A percentile compares a stretch with the other conserved stretches of the same genome.
Conservation (phyloP, 2,329 filamentous ascomycete species). For the Colletotrichum higginsianum region DNA sequence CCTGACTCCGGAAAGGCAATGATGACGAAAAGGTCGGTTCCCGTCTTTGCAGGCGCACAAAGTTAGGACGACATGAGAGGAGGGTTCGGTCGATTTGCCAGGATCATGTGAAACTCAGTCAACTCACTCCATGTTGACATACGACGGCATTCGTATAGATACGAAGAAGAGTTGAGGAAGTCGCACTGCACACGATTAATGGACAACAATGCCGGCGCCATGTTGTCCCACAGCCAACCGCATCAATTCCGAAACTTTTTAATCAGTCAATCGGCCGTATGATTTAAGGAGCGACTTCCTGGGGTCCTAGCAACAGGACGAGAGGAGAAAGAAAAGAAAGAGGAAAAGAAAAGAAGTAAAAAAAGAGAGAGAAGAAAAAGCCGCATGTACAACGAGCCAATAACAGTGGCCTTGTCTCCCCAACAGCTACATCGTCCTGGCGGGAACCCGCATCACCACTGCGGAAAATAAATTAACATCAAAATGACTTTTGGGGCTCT, state of each 20-base stretch:
- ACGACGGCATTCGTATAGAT: too few species aligned
- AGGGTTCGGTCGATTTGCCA: not conserved
- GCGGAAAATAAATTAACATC: conserved; percentile 32
- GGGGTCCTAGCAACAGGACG: conserved; percentile 4
- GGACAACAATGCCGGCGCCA: not conserved
- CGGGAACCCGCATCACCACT: conserved; percentile 11
- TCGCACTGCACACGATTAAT: not conserved
- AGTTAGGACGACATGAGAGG: conserved; percentile 27
- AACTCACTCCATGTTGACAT: too few species aligned
- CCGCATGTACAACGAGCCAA: too few species aligned
- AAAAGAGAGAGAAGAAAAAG: too few species aligned
- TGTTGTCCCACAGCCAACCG: not conserved
- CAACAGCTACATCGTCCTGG: not conserved
- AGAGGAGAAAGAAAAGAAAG: not conserved
- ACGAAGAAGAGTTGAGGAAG: not conserved
- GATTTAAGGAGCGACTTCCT: not conserved
- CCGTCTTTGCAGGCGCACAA: conserved; percentile 31
- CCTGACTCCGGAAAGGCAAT: conserved; percentile 4
- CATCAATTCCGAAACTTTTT: not conserved
- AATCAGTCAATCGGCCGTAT: conserved; percentile 13
- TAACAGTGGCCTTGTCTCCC: too few species aligned
- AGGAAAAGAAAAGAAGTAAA: not conserved
- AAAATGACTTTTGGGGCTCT: conserved; percentile 34
- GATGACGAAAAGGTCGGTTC: conserved; percentile 31
- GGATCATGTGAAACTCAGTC: not conserved